phyloP scores from a whole-genome alignment of 495 filamentous ascomycete species.

The Neurospora sp. region DNA sequence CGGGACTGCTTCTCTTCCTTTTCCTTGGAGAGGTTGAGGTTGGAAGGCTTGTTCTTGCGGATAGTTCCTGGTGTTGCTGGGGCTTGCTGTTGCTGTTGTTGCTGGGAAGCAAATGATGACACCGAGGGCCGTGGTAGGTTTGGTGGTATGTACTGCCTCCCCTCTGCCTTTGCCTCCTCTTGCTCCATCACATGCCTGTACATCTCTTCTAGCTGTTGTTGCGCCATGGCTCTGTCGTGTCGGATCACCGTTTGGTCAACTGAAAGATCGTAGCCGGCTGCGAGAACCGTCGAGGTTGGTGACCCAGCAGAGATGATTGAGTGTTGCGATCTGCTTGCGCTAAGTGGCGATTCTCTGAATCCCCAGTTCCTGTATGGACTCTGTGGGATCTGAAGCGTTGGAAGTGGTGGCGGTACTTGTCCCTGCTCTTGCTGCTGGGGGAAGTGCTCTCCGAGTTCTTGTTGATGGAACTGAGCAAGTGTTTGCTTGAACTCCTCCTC shows the following conservation, averaged over 20 bases:
- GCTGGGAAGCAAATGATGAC: conserved; percentile 22
- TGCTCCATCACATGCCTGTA: conserved; percentile 89
- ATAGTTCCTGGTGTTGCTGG: conserved; percentile 12
- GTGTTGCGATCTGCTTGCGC: conserved; percentile 36
- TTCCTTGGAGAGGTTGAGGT: conserved; percentile 30
- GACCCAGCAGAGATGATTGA: conserved; percentile 42
- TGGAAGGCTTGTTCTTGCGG: conserved; percentile 37
- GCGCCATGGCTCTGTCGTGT: conserved; percentile 58
- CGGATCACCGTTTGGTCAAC: conserved; percentile 70
- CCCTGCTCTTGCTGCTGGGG: conserved; percentile 1
- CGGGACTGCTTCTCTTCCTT: conserved; percentile 36
- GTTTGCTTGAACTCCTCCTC: conserved; percentile 23
- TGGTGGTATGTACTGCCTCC: conserved; percentile 30
- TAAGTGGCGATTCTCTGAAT: conserved; percentile 28
- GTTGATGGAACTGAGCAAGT: conserved; percentile 7
- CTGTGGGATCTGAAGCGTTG: conserved; percentile 10
- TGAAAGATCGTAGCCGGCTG: conserved; percentile 27
- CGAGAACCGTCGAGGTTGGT: conserved; percentile 35
- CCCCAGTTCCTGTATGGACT: conserved; percentile 34
- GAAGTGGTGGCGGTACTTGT: conserved; percentile 6
- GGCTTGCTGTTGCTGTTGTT: conserved; percentile 12
- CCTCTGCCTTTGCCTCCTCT: conserved; percentile 53
- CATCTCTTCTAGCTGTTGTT: conserved; percentile 76
- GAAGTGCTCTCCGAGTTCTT: conserved; percentile 1
- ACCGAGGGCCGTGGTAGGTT: conserved; percentile 19